Base-by-base conservation (phyloP, 1,284 basidiomycete genomes). In the Ganoderma sp. region DNA sequence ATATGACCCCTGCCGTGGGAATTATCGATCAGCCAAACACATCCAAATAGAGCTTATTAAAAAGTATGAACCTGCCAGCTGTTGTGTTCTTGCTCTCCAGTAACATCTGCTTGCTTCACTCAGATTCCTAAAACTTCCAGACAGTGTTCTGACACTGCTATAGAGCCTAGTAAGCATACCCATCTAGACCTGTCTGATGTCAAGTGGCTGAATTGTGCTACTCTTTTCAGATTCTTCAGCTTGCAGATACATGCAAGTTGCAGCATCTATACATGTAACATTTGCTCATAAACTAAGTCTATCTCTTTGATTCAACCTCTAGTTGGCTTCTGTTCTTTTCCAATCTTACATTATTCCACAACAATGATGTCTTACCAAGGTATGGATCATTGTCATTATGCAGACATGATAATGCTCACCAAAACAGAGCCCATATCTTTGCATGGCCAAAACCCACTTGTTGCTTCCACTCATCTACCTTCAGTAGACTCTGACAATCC, bases 401-500 rank as follows among this genome's bases (percentile, higher is more conserved):
- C 9, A 45, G 4, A 45, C 12, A 8, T 34, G 17, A 56, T 56
- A 34, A 34, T 14, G 10, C 37, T 39, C 1, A 39, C 37, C 37
- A 25, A 25, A 25, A 1, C 48, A 25, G 22, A 25, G 25, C 22
- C 6, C 4, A 5, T 10, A 25, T 12, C 10, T 52, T 3, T 25
- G 22, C n/a, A 52, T 4, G 22, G 3, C 8, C 48, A 52, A 52
- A 52, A 4, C 12, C 12, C 48, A 10, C 12, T 34, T 34, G 28
- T 15, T 32, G n/a, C 41, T 2, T n/a, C 57, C 43, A 7, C n/a
- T 32, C 34, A 63, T 54, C 61, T 43, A 14, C 37, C 66, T 19
- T 66, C 66, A 28, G 17, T 12, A 19, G 50, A 28, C 28, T 64
- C 67, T 41, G 56, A 62, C 22, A 37, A 52, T 32, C 66, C 66